Evolutionary conservation across 2,329 filamentous ascomycete species (phyloP).

Genomic region (Apiospora malaysiana): DNA sequence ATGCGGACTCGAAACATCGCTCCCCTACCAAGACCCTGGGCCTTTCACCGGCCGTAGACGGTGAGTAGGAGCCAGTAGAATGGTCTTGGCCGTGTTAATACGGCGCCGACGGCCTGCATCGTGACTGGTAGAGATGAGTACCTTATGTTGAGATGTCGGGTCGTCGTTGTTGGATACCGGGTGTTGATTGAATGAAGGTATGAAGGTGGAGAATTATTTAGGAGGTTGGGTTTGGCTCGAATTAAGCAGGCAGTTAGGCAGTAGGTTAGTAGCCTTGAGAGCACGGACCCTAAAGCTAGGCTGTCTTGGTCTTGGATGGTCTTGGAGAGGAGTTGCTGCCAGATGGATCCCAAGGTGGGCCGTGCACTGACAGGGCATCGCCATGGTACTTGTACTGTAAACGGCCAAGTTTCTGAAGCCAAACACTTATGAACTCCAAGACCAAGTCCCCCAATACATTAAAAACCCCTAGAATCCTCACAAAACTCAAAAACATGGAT

Average conservation of each 20-base stretch:
- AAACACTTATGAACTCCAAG: too few species aligned
- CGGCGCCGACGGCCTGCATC: constrained; percentile 6
- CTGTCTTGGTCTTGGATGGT: too few species aligned
- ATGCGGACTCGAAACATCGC: constrained; percentile 21
- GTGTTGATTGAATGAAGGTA: not conserved
- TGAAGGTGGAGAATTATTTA: not conserved
- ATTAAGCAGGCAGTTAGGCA: not conserved
- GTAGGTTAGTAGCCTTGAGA: not conserved
- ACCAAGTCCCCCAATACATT: too few species aligned
- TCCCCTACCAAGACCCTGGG: constrained; percentile 23
- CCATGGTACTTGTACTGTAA: too few species aligned
- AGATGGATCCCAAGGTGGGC: too few species aligned
- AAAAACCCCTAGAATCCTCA: too few species aligned
- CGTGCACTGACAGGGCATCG: too few species aligned
- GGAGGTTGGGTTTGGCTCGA: not conserved
- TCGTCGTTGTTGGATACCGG: constrained; percentile 1
- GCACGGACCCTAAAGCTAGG: not conserved
- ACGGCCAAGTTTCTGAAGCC: too few species aligned
- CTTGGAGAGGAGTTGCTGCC: too few species aligned
- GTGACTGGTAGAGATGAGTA: constrained; percentile 10
- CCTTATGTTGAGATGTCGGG: constrained; percentile 8
- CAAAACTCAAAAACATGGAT: too few species aligned
- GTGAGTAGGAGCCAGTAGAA: constrained; percentile 19
- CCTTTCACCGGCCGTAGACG: constrained; percentile 24
- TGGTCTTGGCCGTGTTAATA: constrained; percentile 19